Evolutionary conservation across 257 asterid species (phyloP), one percentile per base, ranked within the genome.

Genomic region (Solanum arcanum): DNA sequence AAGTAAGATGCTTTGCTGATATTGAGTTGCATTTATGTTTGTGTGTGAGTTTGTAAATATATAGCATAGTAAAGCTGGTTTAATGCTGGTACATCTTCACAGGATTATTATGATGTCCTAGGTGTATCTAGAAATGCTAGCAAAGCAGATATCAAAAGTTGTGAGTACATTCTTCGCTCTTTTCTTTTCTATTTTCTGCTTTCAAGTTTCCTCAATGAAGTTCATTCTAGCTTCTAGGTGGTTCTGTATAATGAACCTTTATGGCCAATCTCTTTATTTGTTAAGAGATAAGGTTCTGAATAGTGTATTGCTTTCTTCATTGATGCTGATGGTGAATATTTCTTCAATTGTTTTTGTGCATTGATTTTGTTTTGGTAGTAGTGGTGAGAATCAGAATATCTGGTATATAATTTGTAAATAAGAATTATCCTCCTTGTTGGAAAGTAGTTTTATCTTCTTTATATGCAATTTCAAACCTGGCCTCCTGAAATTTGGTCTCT

Each of bases 141-240:
- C 96, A 97, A 97, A 90, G 86, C 99, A 23, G 99, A 97, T 49
- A 94, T 97, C 88, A 97, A 97, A 92, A 97, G 94, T 87, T 97
- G 99, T 96, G 86, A 89, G 96, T 93, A 41, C 75, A 47, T 25
- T 85, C 77, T 81, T 83, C 47, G 75, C 84, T 75, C 83, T 84
- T 42, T 25, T 3, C 31, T 37, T 16, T 41, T 64, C 25, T 87
- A 29, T 52, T 59, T 11, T 14, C 20, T 59, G 31, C 21, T 76
- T 27, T 44, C n/a, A 13, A 80, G 39, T 87, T 44, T 37, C 84
- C 42, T 42, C 83, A 41, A 23, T 21, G 15, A 75, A 75, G 52
- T 23, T 75, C 83, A 41, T 75, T 75, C 33, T 39, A 41, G 83
- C 35, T 75, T 41, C 56, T 75, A 75, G 35, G 13, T 23, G 83